Evolutionary conservation across 2,329 filamentous ascomycete species (phyloP).

Genomic region (Stagonosporopsis vannaccii): DNA sequence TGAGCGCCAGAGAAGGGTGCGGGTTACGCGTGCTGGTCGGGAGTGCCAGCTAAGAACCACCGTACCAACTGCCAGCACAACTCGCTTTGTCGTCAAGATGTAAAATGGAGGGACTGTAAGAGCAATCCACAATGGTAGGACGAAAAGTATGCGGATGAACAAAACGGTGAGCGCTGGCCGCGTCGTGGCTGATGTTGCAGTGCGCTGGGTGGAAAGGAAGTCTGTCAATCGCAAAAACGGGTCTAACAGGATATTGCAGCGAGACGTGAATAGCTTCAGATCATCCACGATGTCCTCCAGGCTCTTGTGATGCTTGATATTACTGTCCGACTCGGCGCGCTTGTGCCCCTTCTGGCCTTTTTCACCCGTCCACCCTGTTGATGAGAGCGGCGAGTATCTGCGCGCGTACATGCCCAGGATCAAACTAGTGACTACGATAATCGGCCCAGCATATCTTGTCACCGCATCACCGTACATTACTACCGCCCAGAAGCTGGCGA

Average conservation of each 20-base stretch:
- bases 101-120: constrained; percentile 83
- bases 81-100: constrained; percentile 84
- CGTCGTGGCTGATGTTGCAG: constrained; percentile 89
- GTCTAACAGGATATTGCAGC: constrained; percentile 91
- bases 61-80: constrained; percentile 86
- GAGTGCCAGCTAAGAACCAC: constrained; percentile 91
- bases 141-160: constrained; percentile 85
- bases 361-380: constrained; percentile 76
- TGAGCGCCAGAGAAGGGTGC: constrained; percentile 91
- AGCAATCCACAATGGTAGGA: constrained; percentile 86
- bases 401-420: constrained; percentile 93
- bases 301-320: constrained; percentile 86
- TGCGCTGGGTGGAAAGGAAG: constrained; percentile 89
- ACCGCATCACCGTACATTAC: constrained; percentile 86
- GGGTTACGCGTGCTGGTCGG: constrained; percentile 80
- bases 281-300: constrained; percentile 97
- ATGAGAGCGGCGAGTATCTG: constrained; percentile 88
- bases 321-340: constrained; percentile 62
- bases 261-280: constrained; percentile 84
- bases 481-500: constrained; percentile 84
- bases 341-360: constrained; percentile 63
- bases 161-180: constrained; percentile 87
- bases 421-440: constrained; percentile 78
- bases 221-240: constrained; percentile 89
- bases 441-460: constrained; percentile 81